Evolutionary conservation across 257 asterid species (phyloP).

Genomic region (Linaria vulgaris): DNA sequence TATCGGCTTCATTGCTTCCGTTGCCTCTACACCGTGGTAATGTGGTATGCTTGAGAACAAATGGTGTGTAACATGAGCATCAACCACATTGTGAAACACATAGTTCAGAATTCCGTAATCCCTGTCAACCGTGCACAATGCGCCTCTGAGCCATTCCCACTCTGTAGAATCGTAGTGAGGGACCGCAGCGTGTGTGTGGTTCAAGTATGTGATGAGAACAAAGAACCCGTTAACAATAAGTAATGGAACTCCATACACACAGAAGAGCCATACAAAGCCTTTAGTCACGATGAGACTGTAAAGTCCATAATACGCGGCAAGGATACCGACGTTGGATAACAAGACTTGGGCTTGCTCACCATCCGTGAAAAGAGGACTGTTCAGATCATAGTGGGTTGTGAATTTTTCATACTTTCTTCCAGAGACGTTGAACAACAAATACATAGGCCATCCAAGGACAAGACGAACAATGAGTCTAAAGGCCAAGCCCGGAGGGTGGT

Average conservation of each 20-base stretch:
- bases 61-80: conserved; percentile 66
- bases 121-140: conserved; percentile 59
- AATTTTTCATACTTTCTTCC: conserved; percentile 57
- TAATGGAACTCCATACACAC: conserved; percentile 45
- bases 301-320: conserved; percentile 34
- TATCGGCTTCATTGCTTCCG: conserved; percentile 54
- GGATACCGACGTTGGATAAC: conserved; percentile 51
- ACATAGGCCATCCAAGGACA: conserved; percentile 63
- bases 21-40: conserved; percentile 67
- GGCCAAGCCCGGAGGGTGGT: conserved; percentile 43
- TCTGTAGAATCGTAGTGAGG: conserved; percentile 62
- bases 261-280: conserved; percentile 49
- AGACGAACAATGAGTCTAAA: conserved; percentile 35
- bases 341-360: conserved; percentile 53
- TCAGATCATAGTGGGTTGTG: conserved; percentile 55
- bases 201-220: conserved; percentile 54
- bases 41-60: conserved; percentile 67
- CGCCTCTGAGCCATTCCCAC: conserved; percentile 76
- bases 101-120: conserved; percentile 57
- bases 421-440: conserved; percentile 52
- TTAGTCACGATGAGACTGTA: conserved; percentile 35
- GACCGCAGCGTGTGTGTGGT: conserved; percentile 65
- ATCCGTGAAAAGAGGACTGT: conserved; percentile 58
- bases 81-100: conserved; percentile 60
- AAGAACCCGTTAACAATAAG: conserved; percentile 53